Percentiles rank a stretch among this genome's conserved stretches.
These are phyloP conservation scores for Tylopilus felleus DNA, from an alignment of 768 basidiomycete genomes.

Conservation along the genomic window DNA sequence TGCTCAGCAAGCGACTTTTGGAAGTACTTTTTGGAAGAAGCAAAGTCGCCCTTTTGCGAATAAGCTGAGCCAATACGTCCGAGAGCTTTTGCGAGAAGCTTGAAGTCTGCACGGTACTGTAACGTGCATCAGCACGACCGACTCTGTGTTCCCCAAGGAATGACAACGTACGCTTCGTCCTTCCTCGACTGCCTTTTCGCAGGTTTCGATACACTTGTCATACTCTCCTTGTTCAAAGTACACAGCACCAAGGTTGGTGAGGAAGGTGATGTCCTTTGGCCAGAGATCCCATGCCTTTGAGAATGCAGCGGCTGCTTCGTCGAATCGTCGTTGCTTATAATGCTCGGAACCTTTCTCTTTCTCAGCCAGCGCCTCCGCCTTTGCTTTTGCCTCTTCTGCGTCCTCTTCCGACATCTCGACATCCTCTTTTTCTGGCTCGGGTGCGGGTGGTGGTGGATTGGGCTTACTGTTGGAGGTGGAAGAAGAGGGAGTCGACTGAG, in stretches of 20 bases:
- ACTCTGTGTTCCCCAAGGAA: background rate
- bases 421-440: slow-evolving; percentile 49
- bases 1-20: slow-evolving; percentile 95
- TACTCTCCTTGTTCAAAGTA: slow-evolving; percentile 94
- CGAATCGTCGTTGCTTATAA: slow-evolving; percentile 86
- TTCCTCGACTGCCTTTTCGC: slow-evolving; percentile 96
- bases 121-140: background rate
- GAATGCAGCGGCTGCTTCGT: slow-evolving; percentile 71
- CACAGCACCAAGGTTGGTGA: slow-evolving; percentile 88
- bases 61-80: slow-evolving; percentile 88
- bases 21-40: slow-evolving; percentile 83
- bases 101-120: slow-evolving; percentile 88
- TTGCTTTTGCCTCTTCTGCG: slow-evolving; percentile 66
- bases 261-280: slow-evolving; percentile 91
- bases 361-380: slow-evolving; percentile 73
- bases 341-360: slow-evolving; percentile 77
- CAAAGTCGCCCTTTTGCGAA: slow-evolving; percentile 71
- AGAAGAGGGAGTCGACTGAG: slow-evolving; percentile 36
- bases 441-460: slow-evolving; percentile 37
- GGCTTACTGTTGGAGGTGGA: slow-evolving; percentile 41
- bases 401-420: slow-evolving; percentile 66
- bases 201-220: slow-evolving; percentile 85
- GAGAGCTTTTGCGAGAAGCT: slow-evolving; percentile 90
- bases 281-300: slow-evolving; percentile 88
- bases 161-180: slow-evolving; percentile 62